phyloP scores from a whole-genome alignment of 805 yeast species.

The Starmera quercuum region DNA sequence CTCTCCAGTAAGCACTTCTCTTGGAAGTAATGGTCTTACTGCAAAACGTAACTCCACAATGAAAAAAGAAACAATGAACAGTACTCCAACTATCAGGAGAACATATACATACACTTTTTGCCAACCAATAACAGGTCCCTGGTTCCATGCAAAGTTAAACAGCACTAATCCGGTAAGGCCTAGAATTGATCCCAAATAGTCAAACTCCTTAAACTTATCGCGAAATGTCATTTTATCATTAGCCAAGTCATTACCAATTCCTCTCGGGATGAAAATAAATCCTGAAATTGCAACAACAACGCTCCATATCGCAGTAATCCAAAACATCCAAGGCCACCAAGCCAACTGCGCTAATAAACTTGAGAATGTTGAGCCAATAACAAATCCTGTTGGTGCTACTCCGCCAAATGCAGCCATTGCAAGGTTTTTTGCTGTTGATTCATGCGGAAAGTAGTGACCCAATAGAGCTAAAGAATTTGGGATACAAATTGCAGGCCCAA shows the following conservation, averaged over 20 bases:
- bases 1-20: constrained; percentile 31
- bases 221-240: too few relatives aligned
- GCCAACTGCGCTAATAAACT: constrained; percentile 36
- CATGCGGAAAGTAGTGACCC: constrained; percentile 35
- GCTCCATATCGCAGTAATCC: constrained; percentile 18
- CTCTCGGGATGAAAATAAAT: constrained; percentile 20
- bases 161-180: constrained; percentile 50
- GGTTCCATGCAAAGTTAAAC: constrained; percentile 57
- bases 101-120: constrained; percentile 40
- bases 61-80: constrained; percentile 32
- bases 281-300: constrained; percentile 10
- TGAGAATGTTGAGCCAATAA: constrained; percentile 45
- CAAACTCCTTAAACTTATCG: too few relatives aligned
- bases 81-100: constrained; percentile 38
- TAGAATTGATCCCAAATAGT: constrained; percentile 36
- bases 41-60: constrained; percentile 34
- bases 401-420: constrained; percentile 53
- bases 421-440: constrained; percentile 38
- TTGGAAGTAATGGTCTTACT: constrained; percentile 45
- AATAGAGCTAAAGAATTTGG: constrained; percentile 53
- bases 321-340: constrained; percentile 46
- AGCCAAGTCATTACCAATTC: constrained; percentile 16
- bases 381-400: constrained; percentile 57
- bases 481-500: constrained; percentile 43
- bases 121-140: constrained; percentile 65